Percentiles rank a stretch among this genome's conserved stretches.
Evolutionary conservation across 1,139 yeast species (phyloP).

Genomic region (Yueomyces sp.): DNA sequence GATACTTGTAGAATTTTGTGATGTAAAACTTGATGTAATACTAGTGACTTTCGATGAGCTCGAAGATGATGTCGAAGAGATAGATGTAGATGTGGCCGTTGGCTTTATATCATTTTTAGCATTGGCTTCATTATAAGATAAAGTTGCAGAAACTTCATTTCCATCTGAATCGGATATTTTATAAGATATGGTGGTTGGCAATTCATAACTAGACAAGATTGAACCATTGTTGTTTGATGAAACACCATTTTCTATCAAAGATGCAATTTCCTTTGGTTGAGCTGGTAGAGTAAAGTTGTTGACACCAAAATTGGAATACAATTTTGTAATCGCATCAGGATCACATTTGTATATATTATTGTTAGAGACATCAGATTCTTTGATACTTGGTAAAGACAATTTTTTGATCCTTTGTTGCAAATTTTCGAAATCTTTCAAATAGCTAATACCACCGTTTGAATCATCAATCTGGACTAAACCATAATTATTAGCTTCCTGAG

Average conservation of each 20-base stretch:
- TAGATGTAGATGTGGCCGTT: constrained; percentile 21
- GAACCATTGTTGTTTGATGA: constrained; percentile 38
- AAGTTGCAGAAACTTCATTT: constrained; percentile 40
- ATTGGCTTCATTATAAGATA: constrained; percentile 34
- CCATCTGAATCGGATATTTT: constrained; percentile 39
- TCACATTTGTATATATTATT: constrained; percentile 40
- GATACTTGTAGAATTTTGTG: constrained; percentile 1
- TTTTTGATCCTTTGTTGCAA: constrained; percentile 37
- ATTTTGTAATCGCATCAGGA: constrained; percentile 30
- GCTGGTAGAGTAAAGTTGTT: constrained; percentile 31
- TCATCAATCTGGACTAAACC: constrained; percentile 50
- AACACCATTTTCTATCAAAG: constrained; percentile 39
- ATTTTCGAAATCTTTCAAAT: constrained; percentile 43
- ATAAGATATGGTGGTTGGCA: constrained; percentile 29
- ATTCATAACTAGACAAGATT: constrained; percentile 29
- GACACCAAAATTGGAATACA: constrained; percentile 29
- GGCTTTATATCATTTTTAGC: constrained; percentile 29
- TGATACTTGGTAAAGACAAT: constrained; percentile 31
- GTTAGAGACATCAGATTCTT: constrained; percentile 27
- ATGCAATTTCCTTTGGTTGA: constrained; percentile 30
- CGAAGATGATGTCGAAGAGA: constrained; percentile 9
- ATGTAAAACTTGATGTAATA: constrained; percentile 1
- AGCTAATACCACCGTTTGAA: constrained; percentile 29
- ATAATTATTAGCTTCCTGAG: constrained; percentile 55
- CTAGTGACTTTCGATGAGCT: constrained; percentile 1